Percentiles rank a stretch among this genome's conserved stretches.
Conservation (phyloP, 345 rosid species). For the Citrus reticulata region DNA sequence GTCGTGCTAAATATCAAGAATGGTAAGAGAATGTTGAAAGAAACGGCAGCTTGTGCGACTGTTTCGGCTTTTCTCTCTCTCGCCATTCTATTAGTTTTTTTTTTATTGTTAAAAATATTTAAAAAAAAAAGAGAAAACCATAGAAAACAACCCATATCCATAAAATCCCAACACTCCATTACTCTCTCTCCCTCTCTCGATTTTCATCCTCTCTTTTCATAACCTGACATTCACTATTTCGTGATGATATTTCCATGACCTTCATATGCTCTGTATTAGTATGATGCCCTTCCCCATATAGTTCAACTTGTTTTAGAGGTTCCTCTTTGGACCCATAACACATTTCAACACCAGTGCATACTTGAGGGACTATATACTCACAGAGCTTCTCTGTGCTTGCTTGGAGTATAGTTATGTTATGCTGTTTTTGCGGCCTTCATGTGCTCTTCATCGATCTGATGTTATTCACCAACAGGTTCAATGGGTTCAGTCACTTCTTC, state of each 20-base stretch:
- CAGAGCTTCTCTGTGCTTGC: slow-evolving; percentile 38
- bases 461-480: slow-evolving; percentile 18
- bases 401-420: slow-evolving; percentile 12
- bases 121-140: too few species aligned
- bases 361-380: slow-evolving; percentile 10
- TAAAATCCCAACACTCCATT: too few species aligned
- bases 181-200: too few species aligned
- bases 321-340: slow-evolving; percentile 18
- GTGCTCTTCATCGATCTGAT: not conserved
- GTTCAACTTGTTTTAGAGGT: slow-evolving; percentile 18
- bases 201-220: slow-evolving; percentile 16
- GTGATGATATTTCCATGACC: slow-evolving; percentile 19
- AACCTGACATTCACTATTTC: slow-evolving; percentile 17
- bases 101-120: too few species aligned
- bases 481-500: slow-evolving; percentile 19
- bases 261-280: slow-evolving; percentile 22
- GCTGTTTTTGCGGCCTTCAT: slow-evolving; percentile 7
- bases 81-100: too few species aligned
- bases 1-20: too few species aligned
- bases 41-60: too few species aligned
- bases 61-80: too few species aligned
- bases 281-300: slow-evolving; percentile 25
- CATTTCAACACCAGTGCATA: slow-evolving; percentile 1
- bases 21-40: too few species aligned
- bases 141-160: too few species aligned